Percentiles rank a stretch among this genome's conserved stretches.
phyloP scores from a whole-genome alignment of 202 grass and related monocot genomes.

The Dendrocalamus latiflorus region DNA sequence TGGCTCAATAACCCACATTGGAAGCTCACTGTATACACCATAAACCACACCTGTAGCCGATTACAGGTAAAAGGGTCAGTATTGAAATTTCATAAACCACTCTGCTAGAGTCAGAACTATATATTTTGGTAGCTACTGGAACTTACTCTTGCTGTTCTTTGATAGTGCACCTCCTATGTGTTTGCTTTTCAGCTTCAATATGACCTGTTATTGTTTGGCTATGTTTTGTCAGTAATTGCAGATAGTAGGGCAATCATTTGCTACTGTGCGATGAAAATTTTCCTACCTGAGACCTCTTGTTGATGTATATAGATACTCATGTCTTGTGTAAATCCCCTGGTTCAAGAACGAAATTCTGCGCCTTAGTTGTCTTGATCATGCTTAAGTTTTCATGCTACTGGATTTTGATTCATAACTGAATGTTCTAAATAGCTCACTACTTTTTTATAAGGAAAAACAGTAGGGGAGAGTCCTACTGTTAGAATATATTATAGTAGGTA shows the following conservation, averaged over 20 bases:
- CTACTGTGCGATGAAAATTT: background rate
- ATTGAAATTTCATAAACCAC: background rate
- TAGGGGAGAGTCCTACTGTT: too few species aligned
- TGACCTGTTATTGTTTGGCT: conserved; percentile 48
- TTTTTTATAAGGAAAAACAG: background rate
- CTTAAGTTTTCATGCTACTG: background rate
- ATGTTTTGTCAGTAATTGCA: conserved; percentile 15
- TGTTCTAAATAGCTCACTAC: background rate
- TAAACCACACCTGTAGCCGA: conserved; percentile 57
- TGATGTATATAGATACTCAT: conserved; percentile 75
- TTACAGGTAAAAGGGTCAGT: background rate
- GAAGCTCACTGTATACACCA: conserved; percentile 62
- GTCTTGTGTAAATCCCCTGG: conserved; percentile 72
- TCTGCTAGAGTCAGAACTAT: background rate
- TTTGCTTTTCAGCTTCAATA: conserved; percentile 94
- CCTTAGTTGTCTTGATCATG: background rate
- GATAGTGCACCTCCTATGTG: conserved; percentile 84
- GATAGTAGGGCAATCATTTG: background rate
- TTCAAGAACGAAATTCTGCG: conserved; percentile 30
- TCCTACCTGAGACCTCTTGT: conserved; percentile 74
- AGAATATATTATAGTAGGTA: too few species aligned
- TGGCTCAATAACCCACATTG: conserved; percentile 53
- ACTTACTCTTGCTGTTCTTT: conserved; percentile 93
- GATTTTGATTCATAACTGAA: background rate
- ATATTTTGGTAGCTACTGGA: background rate